phyloP scores from a whole-genome alignment of 2,329 filamentous ascomycete species.

The Beauveria sp. region DNA sequence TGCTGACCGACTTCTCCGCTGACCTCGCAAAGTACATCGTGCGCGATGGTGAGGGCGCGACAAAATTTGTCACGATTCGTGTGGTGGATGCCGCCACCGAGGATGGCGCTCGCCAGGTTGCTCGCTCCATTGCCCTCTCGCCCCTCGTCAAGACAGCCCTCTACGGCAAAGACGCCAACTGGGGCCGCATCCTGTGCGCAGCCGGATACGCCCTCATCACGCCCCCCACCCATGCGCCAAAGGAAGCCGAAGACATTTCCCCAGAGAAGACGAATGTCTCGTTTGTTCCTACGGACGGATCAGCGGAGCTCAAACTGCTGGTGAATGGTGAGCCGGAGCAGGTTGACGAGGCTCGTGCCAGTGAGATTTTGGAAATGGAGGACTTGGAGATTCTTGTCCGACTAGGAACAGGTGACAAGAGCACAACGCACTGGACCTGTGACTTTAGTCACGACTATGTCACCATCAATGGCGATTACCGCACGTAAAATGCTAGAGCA shows the following conservation, averaged over 20 bases:
- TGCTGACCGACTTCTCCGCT: slow-evolving; percentile 70
- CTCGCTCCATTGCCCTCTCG: slow-evolving; percentile 80
- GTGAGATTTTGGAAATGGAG: slow-evolving; percentile 69
- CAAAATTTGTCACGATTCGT: slow-evolving; percentile 92
- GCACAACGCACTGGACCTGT: slow-evolving; percentile 75
- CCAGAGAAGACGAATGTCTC: slow-evolving; percentile 69
- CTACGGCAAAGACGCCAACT: slow-evolving; percentile 96
- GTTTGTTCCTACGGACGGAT: slow-evolving; percentile 72
- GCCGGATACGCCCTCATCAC: slow-evolving; percentile 71
- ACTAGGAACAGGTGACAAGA: slow-evolving; percentile 59
- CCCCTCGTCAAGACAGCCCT: slow-evolving; percentile 95
- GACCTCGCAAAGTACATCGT: slow-evolving; percentile 89
- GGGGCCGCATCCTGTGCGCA: slow-evolving; percentile 93
- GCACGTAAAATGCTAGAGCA: slow-evolving; percentile 37
- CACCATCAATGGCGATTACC: slow-evolving; percentile 61
- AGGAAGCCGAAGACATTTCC: slow-evolving; percentile 55
- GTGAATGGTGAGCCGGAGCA: slow-evolving; percentile 73
- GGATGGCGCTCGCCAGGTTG: slow-evolving; percentile 67
- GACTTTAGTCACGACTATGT: slow-evolving; percentile 80
- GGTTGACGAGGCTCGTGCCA: slow-evolving; percentile 69
- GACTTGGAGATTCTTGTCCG: slow-evolving; percentile 72
- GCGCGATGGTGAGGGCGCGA: slow-evolving; percentile 92
- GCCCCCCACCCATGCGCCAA: slow-evolving; percentile 47
- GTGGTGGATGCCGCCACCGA: slow-evolving; percentile 67
- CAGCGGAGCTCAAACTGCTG: slow-evolving; percentile 65